These are phyloP conservation scores for Lagenidium sp. DNA, from an alignment of 352 stramenopile species.

Conservation along the genomic window DNA sequence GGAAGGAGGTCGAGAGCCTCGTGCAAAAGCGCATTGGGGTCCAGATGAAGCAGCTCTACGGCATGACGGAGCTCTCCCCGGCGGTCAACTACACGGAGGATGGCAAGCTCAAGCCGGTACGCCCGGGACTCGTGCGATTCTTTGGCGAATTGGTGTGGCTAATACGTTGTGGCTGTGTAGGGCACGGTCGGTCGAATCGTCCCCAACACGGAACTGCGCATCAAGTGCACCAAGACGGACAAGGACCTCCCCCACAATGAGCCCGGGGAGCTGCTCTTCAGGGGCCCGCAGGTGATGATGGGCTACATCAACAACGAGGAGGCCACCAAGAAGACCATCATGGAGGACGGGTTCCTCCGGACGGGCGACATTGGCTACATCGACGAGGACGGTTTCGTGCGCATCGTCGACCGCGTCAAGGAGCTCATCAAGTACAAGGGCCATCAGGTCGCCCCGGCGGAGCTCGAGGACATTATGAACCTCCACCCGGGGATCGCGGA, in stretches of 20 bases:
- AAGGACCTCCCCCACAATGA: too few relatives aligned
- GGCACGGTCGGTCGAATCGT: not conserved
- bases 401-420: conserved; percentile 95
- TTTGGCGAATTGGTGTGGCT: too few relatives aligned
- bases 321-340: conserved; percentile 84
- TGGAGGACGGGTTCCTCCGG: conserved; percentile 90
- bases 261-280: conserved; percentile 69
- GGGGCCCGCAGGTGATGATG: conserved; percentile 84
- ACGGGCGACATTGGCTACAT: conserved; percentile 90
- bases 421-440: conserved; percentile 94
- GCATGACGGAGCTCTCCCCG: conserved; percentile 31
- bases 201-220: not conserved
- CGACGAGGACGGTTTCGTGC: conserved; percentile 88
- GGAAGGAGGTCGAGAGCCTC: conserved; percentile 42
- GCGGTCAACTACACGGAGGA: conserved; percentile 14
- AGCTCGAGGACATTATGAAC: conserved; percentile 90
- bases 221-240: too few relatives aligned
- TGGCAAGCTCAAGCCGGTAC: too few relatives aligned
- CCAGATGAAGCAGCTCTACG: conserved; percentile 27
- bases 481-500: conserved; percentile 46
- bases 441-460: conserved; percentile 87
- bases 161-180: not conserved
- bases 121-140: too few relatives aligned
- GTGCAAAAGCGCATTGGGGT: conserved; percentile 39
- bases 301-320: conserved; percentile 79